Conservation (phyloP, 768 basidiomycete species). For the Mycena floridula region DNA sequence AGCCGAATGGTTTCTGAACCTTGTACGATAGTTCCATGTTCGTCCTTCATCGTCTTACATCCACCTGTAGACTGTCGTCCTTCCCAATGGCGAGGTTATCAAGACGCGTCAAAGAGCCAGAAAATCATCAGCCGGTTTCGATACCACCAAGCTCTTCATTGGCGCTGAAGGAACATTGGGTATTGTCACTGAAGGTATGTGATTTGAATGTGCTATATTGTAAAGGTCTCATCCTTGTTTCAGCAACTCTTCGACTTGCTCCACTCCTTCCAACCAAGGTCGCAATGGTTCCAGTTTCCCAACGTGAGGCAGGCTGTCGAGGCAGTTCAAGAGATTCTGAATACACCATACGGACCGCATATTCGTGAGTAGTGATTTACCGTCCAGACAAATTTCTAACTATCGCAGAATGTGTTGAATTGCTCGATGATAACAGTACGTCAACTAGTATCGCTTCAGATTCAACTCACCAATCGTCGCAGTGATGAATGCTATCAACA, state of each 20-base stretch:
- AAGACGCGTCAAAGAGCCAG: slow-evolving; percentile 76
- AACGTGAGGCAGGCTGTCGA: slow-evolving; percentile 70
- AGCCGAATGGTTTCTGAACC: slow-evolving; percentile 82
- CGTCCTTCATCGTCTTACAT: slow-evolving; percentile 4
- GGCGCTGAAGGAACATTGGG: slow-evolving; percentile 89
- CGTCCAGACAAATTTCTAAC: background rate
- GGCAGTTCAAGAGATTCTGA: slow-evolving; percentile 79
- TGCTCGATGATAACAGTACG: slow-evolving; percentile 72
- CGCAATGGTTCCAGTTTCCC: slow-evolving; percentile 83
- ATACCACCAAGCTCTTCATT: slow-evolving; percentile 82
- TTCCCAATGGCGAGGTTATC: slow-evolving; percentile 80
- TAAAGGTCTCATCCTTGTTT: slow-evolving; percentile 1
- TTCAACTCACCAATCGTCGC: background rate
- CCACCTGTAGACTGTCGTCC: slow-evolving; percentile 67
- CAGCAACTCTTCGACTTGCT: slow-evolving; percentile 78
- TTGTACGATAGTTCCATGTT: slow-evolving; percentile 41
- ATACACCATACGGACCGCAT: slow-evolving; percentile 58
- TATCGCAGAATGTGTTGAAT: slow-evolving; percentile 74
- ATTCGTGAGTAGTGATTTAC: slow-evolving; percentile 49
- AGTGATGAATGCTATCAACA: slow-evolving; percentile 79
- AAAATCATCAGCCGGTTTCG: slow-evolving; percentile 86
- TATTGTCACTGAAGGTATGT: slow-evolving; percentile 76
- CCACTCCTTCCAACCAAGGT: slow-evolving; percentile 80
- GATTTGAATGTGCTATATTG: background rate
- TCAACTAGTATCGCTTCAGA: slow-evolving; percentile 1